Evolutionary conservation across 1,139 yeast genomes (phyloP), one percentile per base, ranked within the genome.

Genomic region (Geotrichum carabidarum): DNA sequence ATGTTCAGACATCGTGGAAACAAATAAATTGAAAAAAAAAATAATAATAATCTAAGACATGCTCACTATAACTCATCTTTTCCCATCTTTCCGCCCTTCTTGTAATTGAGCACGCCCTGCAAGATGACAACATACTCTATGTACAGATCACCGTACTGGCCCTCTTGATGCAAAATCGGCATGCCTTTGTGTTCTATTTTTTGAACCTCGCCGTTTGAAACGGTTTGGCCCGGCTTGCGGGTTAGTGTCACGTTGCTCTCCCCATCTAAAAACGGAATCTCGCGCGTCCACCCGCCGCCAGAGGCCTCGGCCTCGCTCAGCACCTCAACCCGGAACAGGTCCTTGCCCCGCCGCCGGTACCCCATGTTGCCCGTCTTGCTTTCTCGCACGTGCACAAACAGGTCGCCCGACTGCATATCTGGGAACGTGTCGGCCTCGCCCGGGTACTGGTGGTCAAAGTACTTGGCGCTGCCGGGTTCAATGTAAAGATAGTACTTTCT

Each of bases 381-480:
- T 56, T 77, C 79, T 47, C 68, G 68, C 45, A 89, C 68, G 44
- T 74, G 76, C 18, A 90, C 75, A 48, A 79, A 69, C 57, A 93
- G 73, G 71, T 93, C 90, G 9, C 99, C 99, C 1, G 96, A 81
- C 12, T 78, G 78, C 75, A 82, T 77, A 53, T 87, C 95, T 1
- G 98, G 97, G 58, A 78, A 77, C 66, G 82, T 85, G 66, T 91
- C 95, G 6, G 94, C 93, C 68, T 89, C 93, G 2, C 94, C 95
- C 50, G 76, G 76, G 55, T 84, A 73, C 1, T 80, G 78, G 60
- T 82, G 80, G 51, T 77, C 77, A 60, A 79, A 77, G 58, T 81
- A 79, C 61, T 91, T 74, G 15, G 81, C 76, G 17, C 83, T 74
- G 14, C 99, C 99, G 0, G 90, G 84, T 48, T 79, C 78, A 30